Base-by-base conservation (phyloP, 2,329 filamentous ascomycete species). In the Xenoacremonium recifei region DNA sequence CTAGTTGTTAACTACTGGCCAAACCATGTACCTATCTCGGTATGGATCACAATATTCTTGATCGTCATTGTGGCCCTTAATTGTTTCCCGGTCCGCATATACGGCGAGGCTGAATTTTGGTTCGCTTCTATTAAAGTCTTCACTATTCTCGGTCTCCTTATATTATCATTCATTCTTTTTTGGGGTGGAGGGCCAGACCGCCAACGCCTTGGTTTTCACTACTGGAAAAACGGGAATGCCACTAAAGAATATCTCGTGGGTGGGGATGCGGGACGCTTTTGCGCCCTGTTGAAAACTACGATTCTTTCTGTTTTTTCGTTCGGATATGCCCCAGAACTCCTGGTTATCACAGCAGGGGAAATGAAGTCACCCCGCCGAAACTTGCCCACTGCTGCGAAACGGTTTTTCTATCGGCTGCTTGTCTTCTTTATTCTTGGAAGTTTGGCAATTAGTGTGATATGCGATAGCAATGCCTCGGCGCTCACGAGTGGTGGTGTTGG, bases 71-170 rank as follows among this genome's bases (percentile, higher is more conserved):
- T 70, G n/a, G 29, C 62, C 6, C 47, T 65, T 25, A 70, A 70
- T 43, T 67, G 62, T 39, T 54, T 69, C 17, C 66, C 67, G 6
- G 67, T 70, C 27, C 60, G 70, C 20, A 64, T 73, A 16, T 79
- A 76, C 48, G 76, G 75, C 13, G 76, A 79, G 46, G 67, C 74
- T 35, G 76, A 79, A 48, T 75, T 77, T 50, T 60, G 60, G 32
- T 73, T 75, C 45, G 71, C 70, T 16, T 69, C 70, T 7, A 61
- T 76, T 50, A 77, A 78, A 50, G 62, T 77, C 29, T 65, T 65
- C 5, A 72, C 71, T 4, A 75, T 77, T 42, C 50, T 77, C 33
- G 73, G 71, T 0, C 58, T 78, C 31, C 69, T 77, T 48, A 53
- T 77, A 6, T 64, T 76, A 37, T 70, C 75, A 59, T 61, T 77